A percentile compares a stretch with the other conserved stretches of the same genome.
phyloP scores from a whole-genome alignment of 805 yeast species.

The Candida khao-thaluensis region DNA sequence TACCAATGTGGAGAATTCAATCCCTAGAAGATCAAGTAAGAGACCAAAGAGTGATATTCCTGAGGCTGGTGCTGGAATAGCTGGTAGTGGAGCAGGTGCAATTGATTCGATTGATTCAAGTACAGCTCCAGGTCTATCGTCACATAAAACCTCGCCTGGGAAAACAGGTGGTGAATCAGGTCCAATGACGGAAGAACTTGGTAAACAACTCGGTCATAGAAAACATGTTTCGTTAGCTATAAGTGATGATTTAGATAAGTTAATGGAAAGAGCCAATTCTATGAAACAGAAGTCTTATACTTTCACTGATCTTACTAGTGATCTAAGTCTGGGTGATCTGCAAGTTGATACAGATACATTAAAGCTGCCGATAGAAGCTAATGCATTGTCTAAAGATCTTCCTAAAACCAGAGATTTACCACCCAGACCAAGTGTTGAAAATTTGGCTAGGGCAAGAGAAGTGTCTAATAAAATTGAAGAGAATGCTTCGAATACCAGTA shows the following conservation, averaged over 20 bases:
- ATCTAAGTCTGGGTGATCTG: slow-evolving; percentile 11
- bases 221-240: slow-evolving; percentile 27
- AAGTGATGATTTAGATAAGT: slow-evolving; percentile 37
- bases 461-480: slow-evolving; percentile 17
- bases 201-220: slow-evolving; percentile 9
- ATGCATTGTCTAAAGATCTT: background rate
- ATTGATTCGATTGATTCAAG: background rate
- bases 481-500: background rate
- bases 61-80: too few relatives aligned
- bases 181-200: slow-evolving; percentile 2
- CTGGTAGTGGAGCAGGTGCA: too few relatives aligned
- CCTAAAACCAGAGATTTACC: slow-evolving; percentile 16
- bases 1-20: slow-evolving; percentile 34
- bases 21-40: slow-evolving; percentile 40
- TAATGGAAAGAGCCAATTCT: slow-evolving; percentile 35
- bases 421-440: slow-evolving; percentile 27
- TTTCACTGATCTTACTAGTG: slow-evolving; percentile 13
- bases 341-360: slow-evolving; percentile 1
- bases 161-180: too few relatives aligned
- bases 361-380: background rate
- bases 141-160: too few relatives aligned
- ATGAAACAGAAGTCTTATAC: slow-evolving; percentile 17
- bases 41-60: slow-evolving; percentile 34
- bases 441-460: slow-evolving; percentile 23
- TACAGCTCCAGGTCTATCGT: background rate